phyloP scores from a whole-genome alignment of 805 yeast species.

The Saccharomycopsis malanga region DNA sequence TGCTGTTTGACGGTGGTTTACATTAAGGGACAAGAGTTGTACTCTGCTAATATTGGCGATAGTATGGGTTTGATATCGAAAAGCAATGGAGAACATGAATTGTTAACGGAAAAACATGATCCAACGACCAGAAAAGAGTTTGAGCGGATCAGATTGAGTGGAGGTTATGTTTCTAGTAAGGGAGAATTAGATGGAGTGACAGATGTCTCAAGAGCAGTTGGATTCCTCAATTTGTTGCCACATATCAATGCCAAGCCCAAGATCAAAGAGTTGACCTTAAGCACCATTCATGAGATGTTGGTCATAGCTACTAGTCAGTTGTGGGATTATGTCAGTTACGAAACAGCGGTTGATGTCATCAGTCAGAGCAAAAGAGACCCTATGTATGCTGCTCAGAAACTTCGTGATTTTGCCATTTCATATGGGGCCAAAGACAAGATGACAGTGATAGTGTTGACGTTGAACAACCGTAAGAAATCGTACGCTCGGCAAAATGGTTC shows the following conservation, averaged over 20 bases:
- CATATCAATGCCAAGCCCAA: conserved; percentile 87
- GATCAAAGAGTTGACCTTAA: conserved; percentile 51
- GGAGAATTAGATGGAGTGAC: conserved; percentile 80
- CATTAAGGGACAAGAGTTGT: conserved; percentile 60
- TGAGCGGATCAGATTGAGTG: conserved; percentile 82
- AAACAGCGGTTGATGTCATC: conserved; percentile 85
- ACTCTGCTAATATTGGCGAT: conserved; percentile 88
- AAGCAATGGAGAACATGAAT: conserved; percentile 71
- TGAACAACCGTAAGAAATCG: conserved; percentile 38
- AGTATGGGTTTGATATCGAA: conserved; percentile 73
- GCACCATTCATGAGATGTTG: conserved; percentile 73
- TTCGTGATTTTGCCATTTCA: conserved; percentile 89
- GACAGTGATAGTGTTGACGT: conserved; percentile 72
- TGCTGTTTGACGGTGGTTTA: conserved; percentile 80
- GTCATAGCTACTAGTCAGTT: conserved; percentile 76
- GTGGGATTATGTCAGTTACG: conserved; percentile 80
- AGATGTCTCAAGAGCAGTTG: conserved; percentile 85
- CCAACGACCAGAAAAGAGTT: conserved; percentile 74
- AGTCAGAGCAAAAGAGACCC: conserved; percentile 78
- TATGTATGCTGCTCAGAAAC: conserved; percentile 83
- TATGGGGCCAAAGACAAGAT: conserved; percentile 80
- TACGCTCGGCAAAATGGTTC: conserved; percentile 3
- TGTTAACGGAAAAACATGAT: conserved; percentile 71
- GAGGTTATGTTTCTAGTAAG: conserved; percentile 82
- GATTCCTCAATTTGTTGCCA: conserved; percentile 78